Percentiles rank a stretch among this genome's conserved stretches.
Evolutionary conservation across 352 stramenopile genomes (phyloP).

Genomic region (Pythium phragmiticola): DNA sequence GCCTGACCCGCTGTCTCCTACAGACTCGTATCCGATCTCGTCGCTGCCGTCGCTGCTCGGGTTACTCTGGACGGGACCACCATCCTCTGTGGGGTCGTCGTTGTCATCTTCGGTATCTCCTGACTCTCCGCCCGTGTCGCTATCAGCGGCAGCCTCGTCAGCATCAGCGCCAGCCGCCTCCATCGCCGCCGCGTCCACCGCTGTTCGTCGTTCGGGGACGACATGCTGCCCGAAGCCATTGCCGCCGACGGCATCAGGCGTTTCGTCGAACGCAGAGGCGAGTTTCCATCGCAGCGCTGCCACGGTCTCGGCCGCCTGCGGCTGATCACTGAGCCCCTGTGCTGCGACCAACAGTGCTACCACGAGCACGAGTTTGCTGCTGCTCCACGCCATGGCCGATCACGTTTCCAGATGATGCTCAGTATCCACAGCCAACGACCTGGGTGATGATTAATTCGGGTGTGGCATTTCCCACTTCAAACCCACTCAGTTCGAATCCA

Average conservation of each 20-base stretch:
- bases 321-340: constrained; percentile 9
- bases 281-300: background rate
- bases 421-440: background rate
- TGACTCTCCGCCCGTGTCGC: background rate
- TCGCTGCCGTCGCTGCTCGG: constrained; percentile 1
- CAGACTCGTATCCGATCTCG: background rate
- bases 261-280: constrained; percentile 1
- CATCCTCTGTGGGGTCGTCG: background rate
- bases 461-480: background rate
- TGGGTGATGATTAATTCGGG: background rate
- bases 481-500: background rate
- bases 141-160: background rate
- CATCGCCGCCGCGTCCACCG: background rate
- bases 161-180: background rate
- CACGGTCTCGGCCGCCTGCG: background rate
- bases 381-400: constrained; percentile 12
- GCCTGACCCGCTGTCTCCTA: background rate
- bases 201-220: background rate
- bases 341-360: constrained; percentile 12
- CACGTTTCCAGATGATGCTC: background rate
- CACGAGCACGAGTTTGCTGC: constrained; percentile 12
- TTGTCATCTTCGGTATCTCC: background rate
- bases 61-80: background rate
- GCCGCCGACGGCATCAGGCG: background rate
- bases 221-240: background rate